Conservation (phyloP, 208 protist species). For the Tritrichomonas musculus region DNA sequence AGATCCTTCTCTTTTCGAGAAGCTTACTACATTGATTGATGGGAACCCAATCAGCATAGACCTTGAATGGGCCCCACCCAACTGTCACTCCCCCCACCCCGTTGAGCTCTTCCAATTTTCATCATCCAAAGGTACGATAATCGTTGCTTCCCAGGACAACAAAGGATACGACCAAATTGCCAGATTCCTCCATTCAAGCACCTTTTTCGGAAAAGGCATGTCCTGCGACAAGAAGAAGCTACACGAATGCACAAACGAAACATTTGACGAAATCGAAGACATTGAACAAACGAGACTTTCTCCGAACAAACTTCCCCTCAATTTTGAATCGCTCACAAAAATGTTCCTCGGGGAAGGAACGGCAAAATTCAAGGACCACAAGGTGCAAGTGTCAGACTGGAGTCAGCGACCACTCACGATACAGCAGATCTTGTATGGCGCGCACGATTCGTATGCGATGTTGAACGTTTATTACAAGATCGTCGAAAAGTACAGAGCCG, state of each 20-base stretch:
- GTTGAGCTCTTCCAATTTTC: background rate
- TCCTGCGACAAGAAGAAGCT: background rate
- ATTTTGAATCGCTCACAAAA: background rate
- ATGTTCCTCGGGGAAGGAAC: background rate
- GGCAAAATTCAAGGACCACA: background rate
- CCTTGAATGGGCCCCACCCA: background rate
- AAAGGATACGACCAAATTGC: background rate
- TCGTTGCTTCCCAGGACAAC: background rate
- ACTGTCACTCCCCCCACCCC: background rate
- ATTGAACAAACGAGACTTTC: background rate
- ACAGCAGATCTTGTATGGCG: background rate
- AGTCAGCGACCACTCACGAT: background rate
- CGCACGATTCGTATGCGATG: background rate
- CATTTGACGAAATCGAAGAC: conserved; percentile 9
- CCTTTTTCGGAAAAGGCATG: conserved; percentile 12
- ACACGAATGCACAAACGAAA: no score
- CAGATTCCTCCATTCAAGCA: background rate
- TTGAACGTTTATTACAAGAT: no score
- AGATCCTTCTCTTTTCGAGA: no score
- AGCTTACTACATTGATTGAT: no score
- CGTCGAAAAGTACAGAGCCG: no score
- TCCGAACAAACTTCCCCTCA: background rate
- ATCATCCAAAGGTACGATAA: background rate
- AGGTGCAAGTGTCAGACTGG: background rate
- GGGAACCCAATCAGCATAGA: background rate